Evolutionary conservation across 768 basidiomycete species (phyloP).

Genomic region (Leccinum arenicola): DNA sequence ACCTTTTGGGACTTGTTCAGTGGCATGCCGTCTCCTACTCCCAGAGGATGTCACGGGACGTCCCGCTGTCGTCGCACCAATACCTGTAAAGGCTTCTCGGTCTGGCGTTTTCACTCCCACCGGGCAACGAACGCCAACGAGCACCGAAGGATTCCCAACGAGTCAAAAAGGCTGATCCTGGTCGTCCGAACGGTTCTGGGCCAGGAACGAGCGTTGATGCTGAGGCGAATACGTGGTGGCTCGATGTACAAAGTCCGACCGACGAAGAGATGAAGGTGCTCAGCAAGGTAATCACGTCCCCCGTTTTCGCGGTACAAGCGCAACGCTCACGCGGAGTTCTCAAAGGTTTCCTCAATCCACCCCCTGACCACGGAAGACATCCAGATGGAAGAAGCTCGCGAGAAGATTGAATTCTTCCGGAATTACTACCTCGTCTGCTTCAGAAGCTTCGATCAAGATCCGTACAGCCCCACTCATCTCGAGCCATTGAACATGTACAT

Average conservation of each 20-base stretch:
- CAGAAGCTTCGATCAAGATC: slow-evolving; percentile 98
- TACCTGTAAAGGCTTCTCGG: slow-evolving; percentile 8
- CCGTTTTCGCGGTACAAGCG: not conserved
- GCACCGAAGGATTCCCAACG: not conserved
- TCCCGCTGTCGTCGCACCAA: slow-evolving; percentile 7
- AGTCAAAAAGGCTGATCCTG: slow-evolving; percentile 12
- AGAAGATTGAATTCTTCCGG: slow-evolving; percentile 98
- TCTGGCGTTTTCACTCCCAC: slow-evolving; percentile 1
- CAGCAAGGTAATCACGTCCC: slow-evolving; percentile 61
- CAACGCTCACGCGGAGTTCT: slow-evolving; percentile 6
- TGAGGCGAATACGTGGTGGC: slow-evolving; percentile 93
- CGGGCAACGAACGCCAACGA: slow-evolving; percentile 10
- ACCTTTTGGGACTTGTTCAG: slow-evolving; percentile 88
- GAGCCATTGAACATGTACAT: slow-evolving; percentile 99
- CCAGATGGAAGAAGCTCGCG: slow-evolving; percentile 98
- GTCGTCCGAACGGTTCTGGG: slow-evolving; percentile 25
- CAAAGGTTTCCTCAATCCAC: slow-evolving; percentile 92
- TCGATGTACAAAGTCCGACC: slow-evolving; percentile 90
- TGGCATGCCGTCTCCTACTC: slow-evolving; percentile 37
- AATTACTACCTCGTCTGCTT: slow-evolving; percentile 99
- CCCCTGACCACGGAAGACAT: slow-evolving; percentile 99
- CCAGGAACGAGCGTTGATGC: slow-evolving; percentile 34
- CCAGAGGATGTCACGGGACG: slow-evolving; percentile 2
- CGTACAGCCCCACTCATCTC: slow-evolving; percentile 93
- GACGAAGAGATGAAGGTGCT: slow-evolving; percentile 99